phyloP scores from a whole-genome alignment of 2,329 filamentous ascomycete species.

The Cryoendolithus antarcticus region DNA sequence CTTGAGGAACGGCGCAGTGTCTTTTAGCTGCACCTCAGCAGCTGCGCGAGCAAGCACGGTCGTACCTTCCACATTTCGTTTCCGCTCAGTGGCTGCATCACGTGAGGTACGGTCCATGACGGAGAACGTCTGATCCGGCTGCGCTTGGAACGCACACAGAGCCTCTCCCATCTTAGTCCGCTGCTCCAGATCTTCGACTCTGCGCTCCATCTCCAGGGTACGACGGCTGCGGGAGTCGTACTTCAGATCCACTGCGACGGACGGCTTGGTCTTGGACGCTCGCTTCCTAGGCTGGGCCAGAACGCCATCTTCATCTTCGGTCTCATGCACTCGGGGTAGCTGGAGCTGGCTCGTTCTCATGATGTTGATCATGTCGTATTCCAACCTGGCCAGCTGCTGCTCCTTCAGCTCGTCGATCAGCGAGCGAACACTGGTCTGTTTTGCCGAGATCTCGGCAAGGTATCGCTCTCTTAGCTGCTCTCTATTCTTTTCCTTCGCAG shows the following conservation, averaged over 20 bases:
- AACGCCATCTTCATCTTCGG: conserved; percentile 36
- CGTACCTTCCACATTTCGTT: conserved; percentile 21
- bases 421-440: conserved; percentile 20
- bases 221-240: conserved; percentile 20
- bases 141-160: conserved; percentile 10
- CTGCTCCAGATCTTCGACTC: conserved; percentile 44
- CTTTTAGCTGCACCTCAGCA: conserved; percentile 17
- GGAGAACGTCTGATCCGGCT: conserved; percentile 24
- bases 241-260: conserved; percentile 11
- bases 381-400: conserved; percentile 15
- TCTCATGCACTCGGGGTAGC: conserved; percentile 23
- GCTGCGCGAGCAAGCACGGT: conserved; percentile 26
- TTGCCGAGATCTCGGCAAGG: conserved; percentile 26
- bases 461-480: conserved; percentile 25
- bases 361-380: conserved; percentile 19
- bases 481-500: conserved; percentile 25
- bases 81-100: conserved; percentile 26
- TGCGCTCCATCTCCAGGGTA: conserved; percentile 14
- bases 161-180: conserved; percentile 64
- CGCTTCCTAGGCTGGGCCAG: conserved; percentile 40
- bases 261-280: conserved; percentile 15
- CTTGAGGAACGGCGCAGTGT: conserved; percentile 1
- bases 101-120: conserved; percentile 29
- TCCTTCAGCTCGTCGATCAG: conserved; percentile 20
- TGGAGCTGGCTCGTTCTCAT: conserved; percentile 11